phyloP scores from a whole-genome alignment of 2,329 filamentous ascomycete genomes.

The Fusarium mexicanum region DNA sequence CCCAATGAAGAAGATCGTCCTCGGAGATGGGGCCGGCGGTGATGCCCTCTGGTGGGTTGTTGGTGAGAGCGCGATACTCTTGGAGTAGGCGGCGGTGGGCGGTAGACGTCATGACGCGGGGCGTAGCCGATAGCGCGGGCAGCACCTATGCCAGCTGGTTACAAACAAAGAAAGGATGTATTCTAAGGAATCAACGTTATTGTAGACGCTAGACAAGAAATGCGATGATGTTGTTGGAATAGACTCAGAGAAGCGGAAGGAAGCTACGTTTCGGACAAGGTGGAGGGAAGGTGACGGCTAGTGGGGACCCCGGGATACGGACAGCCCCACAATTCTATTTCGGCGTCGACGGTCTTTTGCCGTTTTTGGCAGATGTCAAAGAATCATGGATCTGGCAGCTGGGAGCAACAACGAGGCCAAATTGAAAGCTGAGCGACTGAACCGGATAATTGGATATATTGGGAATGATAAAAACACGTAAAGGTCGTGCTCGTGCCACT shows the following conservation, averaged over 20 bases:
- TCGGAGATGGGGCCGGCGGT: conserved; percentile 92
- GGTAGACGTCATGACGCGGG: conserved; percentile 63
- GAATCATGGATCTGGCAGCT: not conserved
- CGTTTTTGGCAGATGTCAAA: conserved; percentile 1
- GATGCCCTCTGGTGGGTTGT: conserved; percentile 97
- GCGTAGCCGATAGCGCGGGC: not conserved
- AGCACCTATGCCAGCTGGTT: not conserved
- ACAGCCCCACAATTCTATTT: not conserved
- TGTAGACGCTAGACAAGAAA: not conserved
- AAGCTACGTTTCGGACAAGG: conserved; percentile 21
- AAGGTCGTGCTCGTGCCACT: not conserved
- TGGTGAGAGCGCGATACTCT: conserved; percentile 94
- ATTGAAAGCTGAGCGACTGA: not conserved
- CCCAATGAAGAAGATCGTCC: conserved; percentile 96
- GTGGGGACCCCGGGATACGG: conserved; percentile 26
- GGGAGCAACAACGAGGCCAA: not conserved
- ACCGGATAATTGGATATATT: not conserved
- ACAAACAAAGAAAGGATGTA: not conserved
- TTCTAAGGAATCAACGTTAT: not conserved
- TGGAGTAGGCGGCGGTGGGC: conserved; percentile 86
- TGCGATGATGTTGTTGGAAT: not conserved
- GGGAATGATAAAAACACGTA: not conserved
- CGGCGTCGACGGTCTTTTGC: not conserved
- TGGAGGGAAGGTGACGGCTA: conserved; percentile 31
- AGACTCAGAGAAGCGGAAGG: not conserved